Evolutionary conservation across 768 basidiomycete genomes (phyloP).

Genomic region (Leccinum fibrillosum): DNA sequence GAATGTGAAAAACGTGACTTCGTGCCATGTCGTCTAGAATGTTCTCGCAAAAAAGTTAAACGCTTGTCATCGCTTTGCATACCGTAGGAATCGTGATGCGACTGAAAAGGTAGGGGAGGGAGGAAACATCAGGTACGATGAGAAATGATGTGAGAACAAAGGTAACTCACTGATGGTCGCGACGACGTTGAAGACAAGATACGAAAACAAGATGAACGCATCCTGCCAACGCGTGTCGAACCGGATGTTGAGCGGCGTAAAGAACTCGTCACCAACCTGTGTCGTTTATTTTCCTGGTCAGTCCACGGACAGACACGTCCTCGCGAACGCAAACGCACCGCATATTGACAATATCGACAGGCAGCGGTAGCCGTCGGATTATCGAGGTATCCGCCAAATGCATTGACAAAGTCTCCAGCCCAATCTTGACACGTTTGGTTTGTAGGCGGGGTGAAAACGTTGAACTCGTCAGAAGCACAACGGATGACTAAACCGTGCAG

Average conservation of each 20-base stretch:
- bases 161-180: slow-evolving; percentile 46
- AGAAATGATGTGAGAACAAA: background rate
- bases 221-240: slow-evolving; percentile 67
- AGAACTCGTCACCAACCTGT: slow-evolving; percentile 67
- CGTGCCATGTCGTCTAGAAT: background rate
- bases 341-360: slow-evolving; percentile 76
- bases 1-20: background rate
- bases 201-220: slow-evolving; percentile 61
- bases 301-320: background rate
- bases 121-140: background rate
- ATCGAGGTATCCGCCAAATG: slow-evolving; percentile 71
- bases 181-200: slow-evolving; percentile 69
- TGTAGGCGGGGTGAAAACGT: slow-evolving; percentile 65
- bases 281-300: background rate
- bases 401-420: slow-evolving; percentile 61
- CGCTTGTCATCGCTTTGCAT: slow-evolving; percentile 50
- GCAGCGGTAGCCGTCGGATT: slow-evolving; percentile 54
- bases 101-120: slow-evolving; percentile 30
- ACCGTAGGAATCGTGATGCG: slow-evolving; percentile 70
- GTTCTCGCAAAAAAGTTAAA: background rate
- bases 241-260: slow-evolving; percentile 60
- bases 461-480: slow-evolving; percentile 69
- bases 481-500: slow-evolving; percentile 64
- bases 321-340: slow-evolving; percentile 22
- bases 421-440: slow-evolving; percentile 72